Conservation (phyloP, 1,139 yeast genomes). For the Protomyces inouyei region DNA sequence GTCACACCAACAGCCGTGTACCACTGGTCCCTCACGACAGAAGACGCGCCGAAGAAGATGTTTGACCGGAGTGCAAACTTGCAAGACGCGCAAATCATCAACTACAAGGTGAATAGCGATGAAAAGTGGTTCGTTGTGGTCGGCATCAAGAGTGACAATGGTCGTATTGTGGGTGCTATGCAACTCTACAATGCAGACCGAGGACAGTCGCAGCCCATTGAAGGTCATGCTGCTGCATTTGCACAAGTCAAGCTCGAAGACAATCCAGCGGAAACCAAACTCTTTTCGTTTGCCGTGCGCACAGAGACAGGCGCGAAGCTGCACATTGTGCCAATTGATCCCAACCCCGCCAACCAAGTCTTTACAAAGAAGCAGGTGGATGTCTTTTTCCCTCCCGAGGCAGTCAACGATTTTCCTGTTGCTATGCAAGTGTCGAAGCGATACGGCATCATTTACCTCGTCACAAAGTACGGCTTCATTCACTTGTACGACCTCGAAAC, state of each 20-base stretch:
- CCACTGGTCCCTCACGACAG: conserved; percentile 78
- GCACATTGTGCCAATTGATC: conserved; percentile 95
- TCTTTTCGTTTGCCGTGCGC: conserved; percentile 82
- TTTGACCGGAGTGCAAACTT: conserved; percentile 80
- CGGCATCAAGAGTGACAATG: conserved; percentile 92
- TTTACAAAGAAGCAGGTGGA: conserved; percentile 88
- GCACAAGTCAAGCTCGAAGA: conserved; percentile 71
- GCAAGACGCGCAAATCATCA: conserved; percentile 81
- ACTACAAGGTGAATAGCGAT: conserved; percentile 74
- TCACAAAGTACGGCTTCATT: conserved; percentile 94
- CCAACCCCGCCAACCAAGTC: conserved; percentile 74
- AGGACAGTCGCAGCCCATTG: conserved; percentile 92
- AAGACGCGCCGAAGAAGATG: conserved; percentile 69
- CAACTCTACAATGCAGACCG: conserved; percentile 85
- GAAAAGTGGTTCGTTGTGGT: conserved; percentile 92
- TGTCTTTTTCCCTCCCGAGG: conserved; percentile 95
- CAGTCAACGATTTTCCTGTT: conserved; percentile 93
- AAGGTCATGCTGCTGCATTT: conserved; percentile 94
- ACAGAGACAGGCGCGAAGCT: conserved; percentile 79
- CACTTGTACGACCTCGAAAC: conserved; percentile 92
- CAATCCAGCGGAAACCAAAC: conserved; percentile 70
- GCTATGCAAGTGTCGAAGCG: conserved; percentile 79
- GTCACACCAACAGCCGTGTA: conserved; percentile 72
- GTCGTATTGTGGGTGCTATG: conserved; percentile 92
- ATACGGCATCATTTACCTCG: conserved; percentile 80